phyloP scores from a whole-genome alignment of 108 stramenopile species.

The Nitzschia inconspicua region DNA sequence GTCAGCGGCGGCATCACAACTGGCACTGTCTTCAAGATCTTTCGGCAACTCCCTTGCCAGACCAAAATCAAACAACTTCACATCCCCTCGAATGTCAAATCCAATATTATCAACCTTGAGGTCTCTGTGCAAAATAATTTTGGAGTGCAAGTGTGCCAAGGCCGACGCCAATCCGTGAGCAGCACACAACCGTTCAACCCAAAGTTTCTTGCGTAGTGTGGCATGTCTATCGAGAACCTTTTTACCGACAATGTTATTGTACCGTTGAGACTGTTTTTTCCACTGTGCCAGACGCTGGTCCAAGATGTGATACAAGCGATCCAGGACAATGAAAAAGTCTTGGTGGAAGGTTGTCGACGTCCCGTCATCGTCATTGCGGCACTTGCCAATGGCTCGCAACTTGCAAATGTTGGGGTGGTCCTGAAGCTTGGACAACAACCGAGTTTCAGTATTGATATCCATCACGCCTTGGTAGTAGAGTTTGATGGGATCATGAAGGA shows the following conservation, averaged over 20 bases:
- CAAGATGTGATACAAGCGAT: conserved; percentile 55
- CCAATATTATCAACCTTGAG: conserved; percentile 32
- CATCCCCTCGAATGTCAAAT: conserved; percentile 18
- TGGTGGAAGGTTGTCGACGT: background rate
- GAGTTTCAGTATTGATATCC: conserved; percentile 26
- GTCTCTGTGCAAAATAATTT: conserved; percentile 20
- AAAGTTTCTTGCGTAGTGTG: background rate
- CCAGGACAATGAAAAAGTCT: conserved; percentile 59
- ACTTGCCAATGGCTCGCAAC: conserved; percentile 17
- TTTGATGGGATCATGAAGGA: conserved; percentile 4
- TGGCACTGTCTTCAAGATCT: too few relatives aligned
- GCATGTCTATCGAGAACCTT: background rate
- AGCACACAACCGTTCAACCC: background rate
- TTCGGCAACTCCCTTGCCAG: conserved; percentile 39
- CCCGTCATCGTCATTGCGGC: background rate
- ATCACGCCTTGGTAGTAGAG: conserved; percentile 10
- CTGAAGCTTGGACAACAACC: conserved; percentile 15
- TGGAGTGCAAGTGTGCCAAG: conserved; percentile 20
- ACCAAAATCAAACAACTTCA: conserved; percentile 60
- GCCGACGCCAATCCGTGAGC: conserved; percentile 8
- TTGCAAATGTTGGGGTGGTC: conserved; percentile 39
- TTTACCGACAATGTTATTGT: too few relatives aligned
- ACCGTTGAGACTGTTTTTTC: conserved; percentile 8
- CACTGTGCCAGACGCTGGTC: conserved; percentile 35
- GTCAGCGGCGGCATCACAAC: too few relatives aligned